Conservation (phyloP, 2,329 filamentous ascomycete genomes). For the Pestalotiopsis sp. region DNA sequence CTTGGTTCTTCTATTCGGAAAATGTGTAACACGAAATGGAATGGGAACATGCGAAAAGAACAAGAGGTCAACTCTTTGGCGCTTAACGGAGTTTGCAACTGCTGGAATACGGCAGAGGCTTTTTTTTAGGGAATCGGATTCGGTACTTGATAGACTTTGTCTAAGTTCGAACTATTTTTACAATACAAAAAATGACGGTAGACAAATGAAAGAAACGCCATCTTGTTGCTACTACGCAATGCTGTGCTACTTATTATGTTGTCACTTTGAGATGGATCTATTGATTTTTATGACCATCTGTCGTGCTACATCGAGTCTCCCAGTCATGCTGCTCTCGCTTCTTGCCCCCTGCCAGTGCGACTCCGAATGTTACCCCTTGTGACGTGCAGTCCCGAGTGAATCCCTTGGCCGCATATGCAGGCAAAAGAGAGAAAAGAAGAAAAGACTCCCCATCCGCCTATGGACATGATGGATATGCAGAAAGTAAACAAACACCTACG, state of each 20-base stretch:
- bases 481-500: not conserved
- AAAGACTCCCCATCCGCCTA: not conserved
- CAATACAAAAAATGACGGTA: not conserved
- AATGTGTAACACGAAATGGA: not conserved
- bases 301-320: not conserved
- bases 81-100: not conserved
- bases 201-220: not conserved
- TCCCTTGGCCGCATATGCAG: not conserved
- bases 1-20: not conserved
- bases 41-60: not conserved
- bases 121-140: not conserved
- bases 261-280: not conserved
- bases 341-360: not conserved
- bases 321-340: not conserved
- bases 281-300: not conserved
- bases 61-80: not conserved
- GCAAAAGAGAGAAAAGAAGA: not conserved
- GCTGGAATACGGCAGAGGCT: not conserved
- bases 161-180: not conserved
- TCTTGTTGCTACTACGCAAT: not conserved
- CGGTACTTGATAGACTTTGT: not conserved
- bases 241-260: not conserved
- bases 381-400: not conserved
- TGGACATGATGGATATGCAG: not conserved
- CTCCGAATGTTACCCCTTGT: not conserved